Evolutionary conservation across 768 basidiomycete species (phyloP), one percentile per base, ranked within the genome.

Genomic region (Suillus ampliporus): DNA sequence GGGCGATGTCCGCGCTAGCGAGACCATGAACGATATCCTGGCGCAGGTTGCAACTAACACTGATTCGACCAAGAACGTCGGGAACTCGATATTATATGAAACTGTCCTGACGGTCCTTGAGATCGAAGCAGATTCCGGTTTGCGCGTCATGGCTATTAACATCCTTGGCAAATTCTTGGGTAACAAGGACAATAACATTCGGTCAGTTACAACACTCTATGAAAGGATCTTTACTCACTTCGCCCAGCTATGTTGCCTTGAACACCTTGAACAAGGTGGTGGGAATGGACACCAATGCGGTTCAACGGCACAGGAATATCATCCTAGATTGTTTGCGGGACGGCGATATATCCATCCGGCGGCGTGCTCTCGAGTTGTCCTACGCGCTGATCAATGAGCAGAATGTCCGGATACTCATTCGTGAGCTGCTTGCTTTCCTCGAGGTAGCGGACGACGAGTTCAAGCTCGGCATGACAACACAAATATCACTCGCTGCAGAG

Each of bases 31-130:
- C 72, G 97, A 99, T 76, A 97, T 99, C 64, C 78, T 99, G 56
- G 97, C 97, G 9, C 97, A 97, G 83, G 96, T 99, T 38, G 97
- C 97, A n/a, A 99, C 97, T 2, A 99, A 99, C 75, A 99, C 97
- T 0, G 97, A 99, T 70, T 91, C 92, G 5, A 88, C 92, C 7
- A 99, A 99, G 79, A 99, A 99, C 71, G 97, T 99, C 67, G 97
- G 97, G 58, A 99, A 98, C 76, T 90, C 97, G 4, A 98, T 99
- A 65, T 78, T 99, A 37, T 99, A 99, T 74, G 97, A 99, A 79
- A 97, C 97, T 0, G 97, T 98, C 7, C 82, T 99, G 65, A 95
- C 96, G 1, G 90, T 99, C 19, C 83, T 99, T 52, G 97, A 99
- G 67, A 99, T 99, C 64, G 95, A 99, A 71, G 96, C 97, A 13